Evolutionary conservation across 768 basidiomycete species (phyloP), one percentile per base, ranked within the genome.

Genomic region (Serendipita sp.): DNA sequence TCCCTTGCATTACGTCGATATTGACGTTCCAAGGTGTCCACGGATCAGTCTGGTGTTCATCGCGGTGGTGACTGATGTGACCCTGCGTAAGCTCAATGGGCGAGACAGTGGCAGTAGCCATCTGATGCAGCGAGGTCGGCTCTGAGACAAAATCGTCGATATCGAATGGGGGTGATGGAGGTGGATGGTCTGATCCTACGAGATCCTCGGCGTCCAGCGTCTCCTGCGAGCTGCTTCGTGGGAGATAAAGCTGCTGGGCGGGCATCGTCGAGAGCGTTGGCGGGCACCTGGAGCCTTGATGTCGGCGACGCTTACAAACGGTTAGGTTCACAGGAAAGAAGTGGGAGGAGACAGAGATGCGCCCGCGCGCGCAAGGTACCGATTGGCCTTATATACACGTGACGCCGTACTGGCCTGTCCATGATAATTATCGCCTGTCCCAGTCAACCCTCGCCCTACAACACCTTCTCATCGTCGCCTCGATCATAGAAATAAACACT

Each of bases 401-500:
- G 55, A 60, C 55, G 36, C 55, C 18, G 34, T 33, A n/a, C 27
- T n/a, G 36, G 55, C 27, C 4, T 10, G 36, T 36, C 29, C 29
- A 60, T 37, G 16, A 15, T 53, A 53, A 60, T 27, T 31, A 36
- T 29, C 27, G 55, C 55, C 55, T 10, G 55, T 31, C 36, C 18
- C 16, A 60, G n/a, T 50, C 18, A 31, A 31, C 29, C 48, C 44
- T 18, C 23, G 29, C 52, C 52, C 55, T 60, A 60, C 34, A 60
- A 10, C 23, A 60, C 55, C 55, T 60, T 60, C 34, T 60, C 55
- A 10, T 60, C 55, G 3, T 60, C 55, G 16, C 11, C 55, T 29
- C 55, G 55, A 60, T 84, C 75, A 67, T 85, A 86, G 77, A 88
- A 81, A 81, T 94, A 96, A 11, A 88, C 83, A 71, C 84, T 84